These are phyloP conservation scores for Solanum chmielewskii DNA, from an alignment of 257 asterid genomes.

Conservation along the genomic window DNA sequence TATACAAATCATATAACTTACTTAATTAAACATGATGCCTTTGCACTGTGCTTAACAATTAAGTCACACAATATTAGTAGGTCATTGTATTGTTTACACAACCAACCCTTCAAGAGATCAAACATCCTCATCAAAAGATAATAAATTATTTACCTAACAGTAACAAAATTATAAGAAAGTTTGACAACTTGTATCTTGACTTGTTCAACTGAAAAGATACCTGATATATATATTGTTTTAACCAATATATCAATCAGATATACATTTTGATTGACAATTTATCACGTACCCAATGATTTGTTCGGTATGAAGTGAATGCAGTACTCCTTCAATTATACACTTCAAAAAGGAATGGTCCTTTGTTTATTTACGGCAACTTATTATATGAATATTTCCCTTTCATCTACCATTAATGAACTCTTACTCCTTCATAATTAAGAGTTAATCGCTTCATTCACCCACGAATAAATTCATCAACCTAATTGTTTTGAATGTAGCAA, in stretches of 20 bases:
- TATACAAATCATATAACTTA: neutral
- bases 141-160: neutral
- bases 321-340: too few relatives aligned
- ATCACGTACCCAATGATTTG: too few relatives aligned
- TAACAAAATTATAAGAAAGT: neutral
- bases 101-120: neutral
- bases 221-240: neutral
- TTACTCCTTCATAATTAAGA: too few relatives aligned
- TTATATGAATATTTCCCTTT: too few relatives aligned
- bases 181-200: neutral
- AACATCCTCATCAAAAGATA: neutral
- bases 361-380: too few relatives aligned
- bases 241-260: neutral
- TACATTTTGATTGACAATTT: neutral
- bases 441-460: too few relatives aligned
- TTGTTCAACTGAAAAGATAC: neutral
- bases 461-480: too few relatives aligned
- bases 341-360: too few relatives aligned
- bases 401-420: too few relatives aligned
- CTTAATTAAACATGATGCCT: neutral
- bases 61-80: neutral
- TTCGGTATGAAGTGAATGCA: too few relatives aligned
- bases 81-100: neutral
- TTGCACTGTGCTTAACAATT: neutral
- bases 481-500: too few relatives aligned